Base-by-base conservation (phyloP, 768 basidiomycete species). In the Boletus patriciae region DNA sequence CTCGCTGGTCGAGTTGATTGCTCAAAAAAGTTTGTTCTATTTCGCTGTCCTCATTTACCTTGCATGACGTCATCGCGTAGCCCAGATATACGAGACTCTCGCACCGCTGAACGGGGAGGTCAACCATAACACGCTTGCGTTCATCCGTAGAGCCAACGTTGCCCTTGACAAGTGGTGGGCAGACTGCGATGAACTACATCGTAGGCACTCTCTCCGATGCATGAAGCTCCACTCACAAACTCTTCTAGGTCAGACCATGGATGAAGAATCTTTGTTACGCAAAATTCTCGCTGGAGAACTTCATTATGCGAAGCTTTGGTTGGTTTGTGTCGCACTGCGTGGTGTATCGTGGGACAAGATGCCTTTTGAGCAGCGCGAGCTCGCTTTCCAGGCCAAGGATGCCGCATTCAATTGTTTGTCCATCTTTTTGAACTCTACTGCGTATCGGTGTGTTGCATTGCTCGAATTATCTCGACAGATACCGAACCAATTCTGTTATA, bases 261-360 rank as follows among this genome's bases (percentile, higher is more conserved):
- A 92, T 58, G 90, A 93, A 64, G 88, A 93, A 40, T 84, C 89
- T 10, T 78, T 97, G 13, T 80, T 94, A 34, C 84, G 93, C 47
- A 94, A 92, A 74, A 85, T 98, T 46, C 84, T 97, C 21, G 86
- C 86, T 3, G 90, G 88, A 6, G 94, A 97, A 68, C 77, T 96
- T 49, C 87, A 94, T 67, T 94, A 96, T 68, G 91, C 94, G 29
- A 95, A 96, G 70, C 79, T 98, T 6, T 97, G 94, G 94, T 83
- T 96, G 33, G 88, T 94, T 21, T 97, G 94, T 68, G 88, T 96
- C 23, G 93, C 93, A 13, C 76, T 98, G 45, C 84, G 94, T 57
- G 94, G 94, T 18, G 90, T 89, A 25, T 85, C 90, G 6, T 98
- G 94, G 94, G 94, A 97, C 67, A 94, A 94, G 73, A 92, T 97